Percentiles rank a stretch among this genome's conserved stretches.
These are phyloP conservation scores for Debaryomyces sp. DNA, from an alignment of 1,139 yeast genomes.

Conservation along the genomic window DNA sequence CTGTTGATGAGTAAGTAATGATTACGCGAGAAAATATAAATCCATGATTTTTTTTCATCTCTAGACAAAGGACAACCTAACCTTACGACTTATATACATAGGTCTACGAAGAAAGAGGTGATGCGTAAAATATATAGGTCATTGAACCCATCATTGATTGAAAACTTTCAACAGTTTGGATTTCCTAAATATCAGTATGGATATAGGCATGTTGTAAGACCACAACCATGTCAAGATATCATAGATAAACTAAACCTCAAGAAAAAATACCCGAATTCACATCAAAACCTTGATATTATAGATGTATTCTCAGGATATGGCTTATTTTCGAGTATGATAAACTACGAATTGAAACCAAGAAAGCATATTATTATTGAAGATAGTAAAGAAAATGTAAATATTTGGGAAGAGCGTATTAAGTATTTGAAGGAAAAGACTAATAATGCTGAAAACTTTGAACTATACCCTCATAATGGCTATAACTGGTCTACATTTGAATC, in stretches of 20 bases:
- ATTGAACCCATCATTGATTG: conserved; percentile 34
- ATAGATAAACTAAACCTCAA: conserved; percentile 46
- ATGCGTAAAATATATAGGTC: conserved; percentile 22
- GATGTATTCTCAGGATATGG: conserved; percentile 69
- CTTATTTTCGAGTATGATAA: conserved; percentile 53
- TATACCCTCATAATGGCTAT: conserved; percentile 54
- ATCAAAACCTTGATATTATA: conserved; percentile 53
- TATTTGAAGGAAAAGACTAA: conserved; percentile 24
- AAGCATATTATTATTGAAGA: conserved; percentile 63
- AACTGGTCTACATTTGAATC: conserved; percentile 62
- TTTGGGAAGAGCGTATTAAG: conserved; percentile 29
- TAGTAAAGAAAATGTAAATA: conserved; percentile 37
- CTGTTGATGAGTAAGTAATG: not conserved
- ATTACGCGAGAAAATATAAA: not conserved
- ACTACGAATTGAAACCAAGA: conserved; percentile 58
- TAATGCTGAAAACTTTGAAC: conserved; percentile 32
- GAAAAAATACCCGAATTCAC: conserved; percentile 41
- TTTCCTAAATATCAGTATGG: conserved; percentile 24
- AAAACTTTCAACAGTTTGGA: conserved; percentile 18
- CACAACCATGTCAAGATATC: conserved; percentile 37
- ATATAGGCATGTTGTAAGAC: conserved; percentile 22
- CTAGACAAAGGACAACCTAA: not conserved
- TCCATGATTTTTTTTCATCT: not conserved
- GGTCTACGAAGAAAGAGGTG: not conserved
- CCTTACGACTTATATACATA: not conserved